Conservation (phyloP, 305 asterid genomes). For the Fraxinus sp. region DNA sequence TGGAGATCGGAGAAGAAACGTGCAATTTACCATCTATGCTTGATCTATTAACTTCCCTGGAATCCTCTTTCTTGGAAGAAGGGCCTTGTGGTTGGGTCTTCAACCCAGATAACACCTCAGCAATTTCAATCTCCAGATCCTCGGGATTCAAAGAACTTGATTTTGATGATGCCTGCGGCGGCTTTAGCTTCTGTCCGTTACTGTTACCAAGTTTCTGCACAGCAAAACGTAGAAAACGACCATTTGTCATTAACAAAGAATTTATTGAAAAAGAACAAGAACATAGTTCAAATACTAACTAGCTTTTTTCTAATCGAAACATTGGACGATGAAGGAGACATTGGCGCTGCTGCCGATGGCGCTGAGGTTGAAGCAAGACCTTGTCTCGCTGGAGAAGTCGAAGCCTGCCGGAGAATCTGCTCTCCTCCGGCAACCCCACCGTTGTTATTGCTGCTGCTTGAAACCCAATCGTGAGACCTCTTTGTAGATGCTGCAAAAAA, state of each 20-base stretch:
- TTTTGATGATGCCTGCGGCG: conserved; percentile 60
- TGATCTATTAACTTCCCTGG: conserved; percentile 65
- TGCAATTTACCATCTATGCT: conserved; percentile 51
- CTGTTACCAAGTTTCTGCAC: conserved; percentile 56
- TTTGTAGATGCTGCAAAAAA: conserved; percentile 63
- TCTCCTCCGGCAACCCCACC: conserved; percentile 55
- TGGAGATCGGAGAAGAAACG: conserved; percentile 70
- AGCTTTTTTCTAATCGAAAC: conserved; percentile 69
- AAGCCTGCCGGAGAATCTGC: conserved; percentile 51
- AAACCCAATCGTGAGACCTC: conserved; percentile 89
- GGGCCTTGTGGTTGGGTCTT: conserved; percentile 81
- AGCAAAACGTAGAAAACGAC: conserved; percentile 4
- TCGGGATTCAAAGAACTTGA: conserved; percentile 69
- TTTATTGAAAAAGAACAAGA: neutral
- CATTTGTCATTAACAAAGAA: neutral
- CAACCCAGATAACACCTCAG: conserved; percentile 84
- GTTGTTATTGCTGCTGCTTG: conserved; percentile 49
- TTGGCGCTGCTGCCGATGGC: conserved; percentile 56
- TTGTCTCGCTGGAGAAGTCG: conserved; percentile 68
- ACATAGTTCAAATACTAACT: conserved; percentile 45
- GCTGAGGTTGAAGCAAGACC: conserved; percentile 37
- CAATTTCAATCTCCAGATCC: conserved; percentile 92
- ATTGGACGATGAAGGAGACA: conserved; percentile 89
- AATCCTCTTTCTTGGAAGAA: conserved; percentile 67
- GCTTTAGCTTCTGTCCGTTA: conserved; percentile 63